Evolutionary conservation across 2,329 filamentous ascomycete genomes (phyloP).

Genomic region (Teratosphaeriaceae sp.): DNA sequence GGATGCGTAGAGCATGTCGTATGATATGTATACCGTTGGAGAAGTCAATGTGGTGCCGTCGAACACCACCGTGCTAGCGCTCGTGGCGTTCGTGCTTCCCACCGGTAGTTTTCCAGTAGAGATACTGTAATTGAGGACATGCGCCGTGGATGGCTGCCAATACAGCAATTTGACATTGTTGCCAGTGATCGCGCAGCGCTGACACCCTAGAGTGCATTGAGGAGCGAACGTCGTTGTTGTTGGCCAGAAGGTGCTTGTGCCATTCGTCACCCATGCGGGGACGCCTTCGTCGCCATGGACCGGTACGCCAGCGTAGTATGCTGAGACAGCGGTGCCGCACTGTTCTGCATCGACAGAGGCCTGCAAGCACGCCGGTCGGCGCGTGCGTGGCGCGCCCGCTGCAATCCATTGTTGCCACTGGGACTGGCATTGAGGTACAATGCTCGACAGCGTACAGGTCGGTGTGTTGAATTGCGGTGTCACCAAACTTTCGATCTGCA

Average conservation of each 20-base stretch:
- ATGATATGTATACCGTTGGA: constrained; percentile 21
- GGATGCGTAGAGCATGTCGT: constrained; percentile 15
- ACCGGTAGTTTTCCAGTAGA: no score
- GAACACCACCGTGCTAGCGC: background rate
- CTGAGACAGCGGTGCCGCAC: constrained; percentile 3
- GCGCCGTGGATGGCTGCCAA: constrained; percentile 11
- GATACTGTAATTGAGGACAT: background rate
- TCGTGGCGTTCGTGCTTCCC: background rate
- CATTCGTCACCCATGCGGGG: constrained; percentile 1
- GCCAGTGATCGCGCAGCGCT: constrained; percentile 13
- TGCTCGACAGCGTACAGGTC: constrained; percentile 7
- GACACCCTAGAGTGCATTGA: constrained; percentile 15
- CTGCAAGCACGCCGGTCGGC: background rate
- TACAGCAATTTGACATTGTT: constrained; percentile 14
- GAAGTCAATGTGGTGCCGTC: constrained; percentile 13
- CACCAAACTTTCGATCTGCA: no score
- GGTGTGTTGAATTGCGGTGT: constrained; percentile 5
- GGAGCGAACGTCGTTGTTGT: constrained; percentile 9
- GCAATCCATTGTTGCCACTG: constrained; percentile 7
- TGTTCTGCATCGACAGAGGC: background rate
- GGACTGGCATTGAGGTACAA: constrained; percentile 12
- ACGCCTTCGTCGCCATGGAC: constrained; percentile 2
- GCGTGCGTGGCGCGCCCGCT: background rate
- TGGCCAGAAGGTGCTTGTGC: constrained; percentile 8
- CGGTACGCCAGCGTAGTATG: background rate